Conservation (phyloP, 768 basidiomycete species). For the Baorangia bicolor region DNA sequence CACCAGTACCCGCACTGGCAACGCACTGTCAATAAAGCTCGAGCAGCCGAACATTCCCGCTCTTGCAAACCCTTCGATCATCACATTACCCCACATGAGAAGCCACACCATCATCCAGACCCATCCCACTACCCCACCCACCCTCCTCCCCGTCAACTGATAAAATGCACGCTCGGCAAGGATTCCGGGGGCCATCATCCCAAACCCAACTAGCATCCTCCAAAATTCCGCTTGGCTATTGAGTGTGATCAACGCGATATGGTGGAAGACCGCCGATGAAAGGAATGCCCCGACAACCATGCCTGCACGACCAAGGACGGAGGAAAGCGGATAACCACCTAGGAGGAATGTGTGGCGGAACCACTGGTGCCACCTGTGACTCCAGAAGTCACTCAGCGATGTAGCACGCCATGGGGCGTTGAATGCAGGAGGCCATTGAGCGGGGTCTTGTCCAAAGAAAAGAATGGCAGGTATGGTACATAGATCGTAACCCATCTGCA, state of each 20-base stretch:
- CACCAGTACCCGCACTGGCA: constrained; percentile 9
- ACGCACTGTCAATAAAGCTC: constrained; percentile 1
- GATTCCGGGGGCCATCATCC: constrained; percentile 53
- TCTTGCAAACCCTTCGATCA: constrained; percentile 23
- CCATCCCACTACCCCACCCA: constrained; percentile 33
- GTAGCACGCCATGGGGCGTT: constrained; percentile 36
- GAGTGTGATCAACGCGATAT: constrained; percentile 50
- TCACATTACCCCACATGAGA: constrained; percentile 20
- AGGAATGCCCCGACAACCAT: constrained; percentile 55
- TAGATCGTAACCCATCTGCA: constrained; percentile 38
- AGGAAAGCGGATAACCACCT: constrained; percentile 30
- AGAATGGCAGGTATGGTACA: constrained; percentile 23
- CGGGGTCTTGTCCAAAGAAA: constrained; percentile 30
- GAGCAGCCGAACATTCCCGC: constrained; percentile 11
- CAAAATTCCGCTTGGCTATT: constrained; percentile 44
- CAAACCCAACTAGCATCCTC: constrained; percentile 47
- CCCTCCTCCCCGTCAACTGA: constrained; percentile 23
- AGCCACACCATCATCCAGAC: constrained; percentile 36
- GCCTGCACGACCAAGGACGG: constrained; percentile 47
- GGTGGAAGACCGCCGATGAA: constrained; percentile 56
- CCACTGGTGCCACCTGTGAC: constrained; percentile 38
- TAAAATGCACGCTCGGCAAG: constrained; percentile 41
- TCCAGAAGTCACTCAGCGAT: constrained; percentile 40
- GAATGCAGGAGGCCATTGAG: constrained; percentile 35
- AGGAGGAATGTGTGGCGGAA: constrained; percentile 34